These are phyloP conservation scores for Mycena maculata DNA, from an alignment of 768 basidiomycete species.

Conservation along the genomic window DNA sequence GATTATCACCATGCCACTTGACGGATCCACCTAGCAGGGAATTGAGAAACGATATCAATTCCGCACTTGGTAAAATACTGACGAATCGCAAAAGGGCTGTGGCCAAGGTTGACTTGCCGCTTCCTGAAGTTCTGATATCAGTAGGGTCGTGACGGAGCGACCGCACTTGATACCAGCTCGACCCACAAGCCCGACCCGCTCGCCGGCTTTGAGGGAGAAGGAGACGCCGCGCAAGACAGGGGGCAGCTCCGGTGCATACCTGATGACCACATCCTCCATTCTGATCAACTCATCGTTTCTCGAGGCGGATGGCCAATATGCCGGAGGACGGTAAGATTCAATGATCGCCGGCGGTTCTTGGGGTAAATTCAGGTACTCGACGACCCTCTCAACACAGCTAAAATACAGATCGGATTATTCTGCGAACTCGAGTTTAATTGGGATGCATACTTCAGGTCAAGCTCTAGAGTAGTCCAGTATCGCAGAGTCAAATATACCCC, in stretches of 20 bases:
- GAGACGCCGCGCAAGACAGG: conserved; percentile 82
- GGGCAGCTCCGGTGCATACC: conserved; percentile 88
- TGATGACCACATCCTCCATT: conserved; percentile 82
- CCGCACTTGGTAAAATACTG: conserved; percentile 1
- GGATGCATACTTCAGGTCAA: conserved; percentile 25
- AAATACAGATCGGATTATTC: background rate
- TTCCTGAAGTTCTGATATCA: conserved; percentile 9
- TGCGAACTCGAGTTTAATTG: too few relatives aligned
- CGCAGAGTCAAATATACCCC: conserved; percentile 14
- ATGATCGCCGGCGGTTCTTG: conserved; percentile 87
- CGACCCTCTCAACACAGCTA: conserved; percentile 90
- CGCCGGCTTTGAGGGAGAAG: conserved; percentile 76
- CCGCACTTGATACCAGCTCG: conserved; percentile 50
- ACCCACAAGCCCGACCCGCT: conserved; percentile 84
- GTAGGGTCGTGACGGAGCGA: background rate
- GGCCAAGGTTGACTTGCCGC: conserved; percentile 49
- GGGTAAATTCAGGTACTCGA: conserved; percentile 90
- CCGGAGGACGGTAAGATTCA: conserved; percentile 80
- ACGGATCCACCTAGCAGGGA: conserved; percentile 46
- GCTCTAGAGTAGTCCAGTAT: conserved; percentile 24
- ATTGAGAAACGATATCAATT: background rate
- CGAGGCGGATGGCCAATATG: conserved; percentile 90
- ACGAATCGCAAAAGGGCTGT: conserved; percentile 56
- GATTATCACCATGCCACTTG: conserved; percentile 51
- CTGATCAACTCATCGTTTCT: conserved; percentile 66